These are phyloP conservation scores for Aspergillus sergii DNA, from an alignment of 2,329 filamentous ascomycete species.

Conservation along the genomic window DNA sequence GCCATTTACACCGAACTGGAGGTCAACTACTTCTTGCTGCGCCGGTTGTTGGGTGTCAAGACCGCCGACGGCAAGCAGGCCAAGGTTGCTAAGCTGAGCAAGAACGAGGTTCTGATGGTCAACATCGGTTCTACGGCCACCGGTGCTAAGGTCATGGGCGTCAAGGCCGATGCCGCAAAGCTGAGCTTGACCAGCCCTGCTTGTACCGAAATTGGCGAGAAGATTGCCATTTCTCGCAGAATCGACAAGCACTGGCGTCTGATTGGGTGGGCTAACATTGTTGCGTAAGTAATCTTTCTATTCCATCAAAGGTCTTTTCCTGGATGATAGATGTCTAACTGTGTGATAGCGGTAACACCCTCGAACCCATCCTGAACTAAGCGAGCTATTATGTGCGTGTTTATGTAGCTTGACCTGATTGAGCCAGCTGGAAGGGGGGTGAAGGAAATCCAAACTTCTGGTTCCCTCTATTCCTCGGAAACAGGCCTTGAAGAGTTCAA, in stretches of 20 bases:
- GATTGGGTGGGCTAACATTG: constrained; percentile 86
- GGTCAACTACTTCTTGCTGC: constrained; percentile 98
- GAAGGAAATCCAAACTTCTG: constrained; percentile 3
- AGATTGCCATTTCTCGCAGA: constrained; percentile 93
- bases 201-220: constrained; percentile 96
- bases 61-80: constrained; percentile 98
- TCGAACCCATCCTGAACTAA: constrained; percentile 49
- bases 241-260: constrained; percentile 99
- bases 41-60: constrained; percentile 91
- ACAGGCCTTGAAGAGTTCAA: constrained; percentile 21
- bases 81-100: constrained; percentile 96
- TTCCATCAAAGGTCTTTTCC: not conserved
- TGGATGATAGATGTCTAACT: constrained; percentile 17
- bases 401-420: constrained; percentile 17
- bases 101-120: constrained; percentile 99
- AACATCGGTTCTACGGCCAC: constrained; percentile 98
- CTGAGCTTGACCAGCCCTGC: constrained; percentile 89
- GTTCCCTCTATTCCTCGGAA: constrained; percentile 19
- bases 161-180: constrained; percentile 97
- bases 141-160: constrained; percentile 93
- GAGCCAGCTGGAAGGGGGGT: constrained; percentile 17
- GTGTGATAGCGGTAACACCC: constrained; percentile 46
- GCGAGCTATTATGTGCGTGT: constrained; percentile 13
- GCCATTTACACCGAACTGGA: constrained; percentile 98
- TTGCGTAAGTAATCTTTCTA: constrained; percentile 47